A percentile compares a stretch with the other conserved stretches of the same genome.
Evolutionary conservation across 371 early-diverging fungal species (phyloP).

Genomic region (Mycotypha africana): DNA sequence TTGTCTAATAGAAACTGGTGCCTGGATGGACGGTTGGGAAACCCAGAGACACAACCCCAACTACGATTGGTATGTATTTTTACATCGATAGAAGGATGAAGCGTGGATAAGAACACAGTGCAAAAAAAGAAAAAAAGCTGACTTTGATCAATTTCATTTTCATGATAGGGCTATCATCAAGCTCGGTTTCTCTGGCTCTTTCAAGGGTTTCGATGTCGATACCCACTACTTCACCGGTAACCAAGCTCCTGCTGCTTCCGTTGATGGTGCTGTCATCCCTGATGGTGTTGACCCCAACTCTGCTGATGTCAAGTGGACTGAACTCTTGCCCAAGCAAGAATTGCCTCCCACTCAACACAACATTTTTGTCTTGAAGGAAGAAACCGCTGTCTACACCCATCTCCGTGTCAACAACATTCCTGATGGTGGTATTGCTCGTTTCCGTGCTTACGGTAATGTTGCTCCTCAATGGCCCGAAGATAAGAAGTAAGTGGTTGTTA

Average conservation of each 20-base stretch:
- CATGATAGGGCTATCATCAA: constrained; percentile 61
- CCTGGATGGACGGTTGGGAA: constrained; percentile 92
- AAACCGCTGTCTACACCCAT: constrained; percentile 57
- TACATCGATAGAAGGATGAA: no score
- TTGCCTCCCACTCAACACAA: constrained; percentile 65
- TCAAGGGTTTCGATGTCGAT: constrained; percentile 85
- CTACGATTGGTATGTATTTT: constrained; percentile 62
- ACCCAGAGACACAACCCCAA: constrained; percentile 79
- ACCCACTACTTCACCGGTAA: constrained; percentile 88
- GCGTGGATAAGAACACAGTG: no score
- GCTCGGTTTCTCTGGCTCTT: constrained; percentile 78
- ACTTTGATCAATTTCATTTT: background rate
- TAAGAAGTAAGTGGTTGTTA: constrained; percentile 23
- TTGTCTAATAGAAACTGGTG: constrained; percentile 68
- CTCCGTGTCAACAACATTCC: constrained; percentile 83
- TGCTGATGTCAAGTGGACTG: constrained; percentile 61
- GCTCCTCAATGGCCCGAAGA: constrained; percentile 59
- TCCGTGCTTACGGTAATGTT: constrained; percentile 84
- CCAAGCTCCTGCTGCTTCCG: constrained; percentile 72
- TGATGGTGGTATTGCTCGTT: constrained; percentile 88
- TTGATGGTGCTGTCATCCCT: constrained; percentile 62
- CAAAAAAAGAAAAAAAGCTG: background rate
- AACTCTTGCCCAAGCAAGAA: constrained; percentile 66
- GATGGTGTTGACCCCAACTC: constrained; percentile 34
- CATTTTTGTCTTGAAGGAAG: constrained; percentile 54